Evolutionary conservation across 768 basidiomycete species (phyloP).

Genomic region (Lentinula boryana): DNA sequence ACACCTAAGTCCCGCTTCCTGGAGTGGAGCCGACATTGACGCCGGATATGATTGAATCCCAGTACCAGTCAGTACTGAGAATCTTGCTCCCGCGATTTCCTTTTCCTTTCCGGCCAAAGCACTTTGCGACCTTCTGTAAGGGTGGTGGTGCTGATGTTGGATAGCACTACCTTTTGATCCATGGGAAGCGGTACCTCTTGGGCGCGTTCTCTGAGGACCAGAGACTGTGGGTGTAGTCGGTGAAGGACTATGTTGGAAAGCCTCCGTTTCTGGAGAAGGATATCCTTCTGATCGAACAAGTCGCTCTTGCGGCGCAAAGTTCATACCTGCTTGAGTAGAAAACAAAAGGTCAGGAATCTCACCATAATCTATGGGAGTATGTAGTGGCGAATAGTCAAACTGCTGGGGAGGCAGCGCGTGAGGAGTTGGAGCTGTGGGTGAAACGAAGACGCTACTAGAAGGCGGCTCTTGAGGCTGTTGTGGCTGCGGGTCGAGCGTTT

Average conservation of each 20-base stretch:
- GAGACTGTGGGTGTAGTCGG: not conserved
- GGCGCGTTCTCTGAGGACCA: not conserved
- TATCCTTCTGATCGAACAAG: not conserved
- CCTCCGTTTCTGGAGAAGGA: not conserved
- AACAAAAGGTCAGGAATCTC: not conserved
- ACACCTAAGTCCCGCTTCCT: not conserved
- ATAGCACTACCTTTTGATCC: not conserved
- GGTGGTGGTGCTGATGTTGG: not conserved
- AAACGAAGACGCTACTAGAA: not conserved
- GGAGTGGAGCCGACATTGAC: not conserved
- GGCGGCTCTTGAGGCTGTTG: constrained; percentile 1
- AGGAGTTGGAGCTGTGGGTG: not conserved
- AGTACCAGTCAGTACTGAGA: not conserved
- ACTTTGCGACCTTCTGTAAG: not conserved
- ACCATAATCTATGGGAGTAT: not conserved
- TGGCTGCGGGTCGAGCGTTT: not conserved
- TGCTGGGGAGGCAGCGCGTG: not conserved
- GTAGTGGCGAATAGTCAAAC: not conserved
- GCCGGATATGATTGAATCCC: constrained; percentile 1
- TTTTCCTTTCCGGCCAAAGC: not conserved
- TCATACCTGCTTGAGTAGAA: not conserved
- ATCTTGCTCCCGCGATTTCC: not conserved
- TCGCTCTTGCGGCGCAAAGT: not conserved
- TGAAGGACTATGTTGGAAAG: not conserved
- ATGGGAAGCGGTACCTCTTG: not conserved